A percentile compares a stretch with the other conserved stretches of the same genome.
phyloP scores from a whole-genome alignment of 495 filamentous ascomycete species.

The Penicillium turbatum region DNA sequence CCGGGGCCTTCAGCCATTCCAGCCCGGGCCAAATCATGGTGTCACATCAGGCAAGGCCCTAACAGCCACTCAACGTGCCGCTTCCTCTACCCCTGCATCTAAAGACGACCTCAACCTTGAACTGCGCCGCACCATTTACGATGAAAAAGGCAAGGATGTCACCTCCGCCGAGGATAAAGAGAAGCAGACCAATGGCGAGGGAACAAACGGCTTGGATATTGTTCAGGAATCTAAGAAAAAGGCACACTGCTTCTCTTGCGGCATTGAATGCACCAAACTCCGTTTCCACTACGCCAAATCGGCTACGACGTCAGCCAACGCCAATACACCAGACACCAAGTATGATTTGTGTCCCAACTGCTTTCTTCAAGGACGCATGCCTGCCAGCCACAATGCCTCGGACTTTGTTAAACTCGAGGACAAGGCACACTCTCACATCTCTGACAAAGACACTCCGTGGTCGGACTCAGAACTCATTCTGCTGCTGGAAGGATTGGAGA shows the following conservation, averaged over 20 bases:
- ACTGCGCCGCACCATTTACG: constrained; percentile 91
- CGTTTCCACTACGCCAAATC: constrained; percentile 81
- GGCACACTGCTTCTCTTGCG: constrained; percentile 82
- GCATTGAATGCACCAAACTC: constrained; percentile 85
- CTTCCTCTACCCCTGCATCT: constrained; percentile 59
- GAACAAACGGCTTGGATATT: constrained; percentile 56
- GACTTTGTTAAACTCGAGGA: constrained; percentile 89
- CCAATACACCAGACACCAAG: constrained; percentile 56
- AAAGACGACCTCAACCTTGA: constrained; percentile 85
- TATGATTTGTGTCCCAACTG: constrained; percentile 88
- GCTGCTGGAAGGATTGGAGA: constrained; percentile 83
- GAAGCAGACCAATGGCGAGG: constrained; percentile 74
- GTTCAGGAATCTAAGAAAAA: constrained; percentile 62
- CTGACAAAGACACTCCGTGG: constrained; percentile 82
- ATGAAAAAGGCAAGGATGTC: constrained; percentile 81
- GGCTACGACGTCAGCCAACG: constrained; percentile 51
- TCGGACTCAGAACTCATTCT: constrained; percentile 80
- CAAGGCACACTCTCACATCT: constrained; percentile 63
- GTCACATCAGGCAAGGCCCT: constrained; percentile 72
- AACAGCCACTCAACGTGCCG: constrained; percentile 68
- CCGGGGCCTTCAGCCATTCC: constrained; percentile 88
- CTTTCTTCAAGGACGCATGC: constrained; percentile 75
- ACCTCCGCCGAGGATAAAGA: constrained; percentile 54
- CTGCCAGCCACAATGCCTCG: constrained; percentile 61
- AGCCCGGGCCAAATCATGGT: constrained; percentile 73